Evolutionary conservation across 169 alveolate genomes (phyloP), one percentile per base, ranked within the genome.

Genomic region (Cystoisospora suis): DNA sequence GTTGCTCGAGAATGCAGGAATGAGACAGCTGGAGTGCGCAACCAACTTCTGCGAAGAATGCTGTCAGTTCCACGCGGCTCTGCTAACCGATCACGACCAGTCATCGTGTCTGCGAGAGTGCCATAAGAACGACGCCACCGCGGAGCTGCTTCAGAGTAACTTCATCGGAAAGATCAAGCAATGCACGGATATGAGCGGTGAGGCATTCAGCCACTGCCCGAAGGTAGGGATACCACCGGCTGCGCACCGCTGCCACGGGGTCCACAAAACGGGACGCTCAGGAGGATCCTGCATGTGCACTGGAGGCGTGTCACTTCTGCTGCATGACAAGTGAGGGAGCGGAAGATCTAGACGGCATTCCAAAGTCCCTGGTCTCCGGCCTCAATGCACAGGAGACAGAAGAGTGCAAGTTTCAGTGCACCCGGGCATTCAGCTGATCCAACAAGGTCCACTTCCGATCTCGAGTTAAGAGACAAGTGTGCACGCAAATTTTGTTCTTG

Each of bases 231-330:
- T 32, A 0, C 23, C 58, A 38, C 58, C 15, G 7, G 29, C 38
- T 34, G 23, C 3, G 53, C 15, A 27, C 7, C 1, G 15, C 4
- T 40, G 29, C 42, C 38, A 1, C 9, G 23, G 0, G 47, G 56
- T 12, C 77, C 29, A 49, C 49, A 34, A n/a, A 83, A 23, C 42
- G 45, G 9, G 83, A 3, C 5, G 36, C 20, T 38, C 44, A 83
- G 89, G 65, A 44, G 59, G 89, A 83, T 32, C 40, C 27, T 61
- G 56, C 65, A 9, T 83, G 89, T 36, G 65, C 58, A 34, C 40
- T 27, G 80, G 81, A 83, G 61, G 89, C 89, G 61, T 83, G 89
- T 44, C 53, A 65, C 58, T 83, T 83, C 61, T 83, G 89, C 59
- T 83, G 89, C 47, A 40, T 32, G 72, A 83, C 79, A 36, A 83